These are phyloP conservation scores for Nakaseomyces sp. DNA, from an alignment of 1,139 yeast species.

Conservation along the genomic window DNA sequence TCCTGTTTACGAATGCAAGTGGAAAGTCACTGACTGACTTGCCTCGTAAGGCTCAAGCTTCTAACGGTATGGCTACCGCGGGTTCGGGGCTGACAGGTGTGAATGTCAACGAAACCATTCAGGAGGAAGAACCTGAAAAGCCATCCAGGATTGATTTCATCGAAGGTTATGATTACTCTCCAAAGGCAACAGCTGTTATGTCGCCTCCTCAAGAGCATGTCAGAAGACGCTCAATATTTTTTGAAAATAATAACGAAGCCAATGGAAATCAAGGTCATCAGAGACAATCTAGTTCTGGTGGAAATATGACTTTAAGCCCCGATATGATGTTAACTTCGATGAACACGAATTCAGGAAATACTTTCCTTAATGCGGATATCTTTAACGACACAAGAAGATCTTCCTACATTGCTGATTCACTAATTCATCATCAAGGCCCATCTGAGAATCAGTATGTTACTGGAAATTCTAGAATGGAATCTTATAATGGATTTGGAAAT, in stretches of 20 bases:
- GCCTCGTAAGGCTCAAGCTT: slow-evolving; percentile 16
- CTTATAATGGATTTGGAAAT: not conserved
- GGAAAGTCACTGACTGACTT: slow-evolving; percentile 30
- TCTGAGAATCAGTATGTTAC: not conserved
- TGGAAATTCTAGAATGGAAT: not conserved
- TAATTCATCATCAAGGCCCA: slow-evolving; percentile 19
- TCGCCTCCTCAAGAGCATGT: slow-evolving; percentile 4
- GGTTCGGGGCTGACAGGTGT: not conserved
- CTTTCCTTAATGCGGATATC: not conserved
- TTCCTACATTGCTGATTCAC: slow-evolving; percentile 29
- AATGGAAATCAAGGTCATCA: not conserved
- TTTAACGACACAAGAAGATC: slow-evolving; percentile 23
- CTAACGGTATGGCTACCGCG: not conserved
- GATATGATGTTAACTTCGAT: slow-evolving; percentile 1
- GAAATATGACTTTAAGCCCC: slow-evolving; percentile 1
- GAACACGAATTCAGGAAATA: slow-evolving; percentile 8
- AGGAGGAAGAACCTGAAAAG: not conserved
- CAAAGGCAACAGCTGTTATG: not conserved
- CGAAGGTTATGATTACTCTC: slow-evolving; percentile 4
- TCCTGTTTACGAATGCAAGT: slow-evolving; percentile 27
- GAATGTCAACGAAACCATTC: not conserved
- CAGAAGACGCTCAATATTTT: not conserved
- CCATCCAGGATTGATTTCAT: slow-evolving; percentile 7
- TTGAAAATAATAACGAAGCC: not conserved
- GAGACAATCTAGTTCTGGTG: not conserved